Conservation (phyloP, 106 monocot species). For the Dendrobium officinale region DNA sequence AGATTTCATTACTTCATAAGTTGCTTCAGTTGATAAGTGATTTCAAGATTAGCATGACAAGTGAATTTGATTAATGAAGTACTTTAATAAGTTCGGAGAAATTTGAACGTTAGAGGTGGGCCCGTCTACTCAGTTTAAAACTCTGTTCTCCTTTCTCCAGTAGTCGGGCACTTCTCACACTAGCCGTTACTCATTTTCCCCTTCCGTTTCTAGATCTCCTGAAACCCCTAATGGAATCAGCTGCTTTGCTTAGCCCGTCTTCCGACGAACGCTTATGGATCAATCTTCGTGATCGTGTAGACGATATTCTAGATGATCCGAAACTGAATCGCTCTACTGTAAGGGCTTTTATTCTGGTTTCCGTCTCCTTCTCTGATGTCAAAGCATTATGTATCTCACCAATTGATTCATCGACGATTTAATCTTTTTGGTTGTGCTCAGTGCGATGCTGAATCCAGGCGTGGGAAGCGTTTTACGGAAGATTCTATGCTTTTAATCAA, state of each 20-base stretch:
- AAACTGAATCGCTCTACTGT: slow-evolving; percentile 11
- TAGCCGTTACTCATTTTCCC: slow-evolving; percentile 25
- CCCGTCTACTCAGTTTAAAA: not conserved
- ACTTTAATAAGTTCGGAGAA: not conserved
- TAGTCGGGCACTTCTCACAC: not conserved
- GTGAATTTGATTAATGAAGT: too few relatives aligned
- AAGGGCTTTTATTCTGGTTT: not conserved
- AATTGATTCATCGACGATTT: not conserved
- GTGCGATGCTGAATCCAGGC: slow-evolving; percentile 32
- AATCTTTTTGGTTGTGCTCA: slow-evolving; percentile 4
- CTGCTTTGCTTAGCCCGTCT: slow-evolving; percentile 39
- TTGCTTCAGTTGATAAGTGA: too few relatives aligned
- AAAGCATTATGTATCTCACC: not conserved
- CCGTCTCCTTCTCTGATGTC: not conserved
- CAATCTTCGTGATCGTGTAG: slow-evolving; percentile 51
- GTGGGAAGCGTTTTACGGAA: slow-evolving; percentile 51
- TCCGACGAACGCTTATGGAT: slow-evolving; percentile 61
- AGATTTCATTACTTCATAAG: too few relatives aligned
- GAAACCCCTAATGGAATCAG: slow-evolving; percentile 21
- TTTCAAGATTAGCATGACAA: too few relatives aligned
- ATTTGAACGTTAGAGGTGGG: slow-evolving; percentile 5
- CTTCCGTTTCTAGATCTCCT: not conserved
- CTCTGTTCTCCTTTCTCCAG: not conserved
- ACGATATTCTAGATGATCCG: slow-evolving; percentile 48
- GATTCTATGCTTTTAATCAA: slow-evolving; percentile 69